phyloP scores from a whole-genome alignment of 2,329 filamentous ascomycete genomes.

The Xylaria sp. region DNA sequence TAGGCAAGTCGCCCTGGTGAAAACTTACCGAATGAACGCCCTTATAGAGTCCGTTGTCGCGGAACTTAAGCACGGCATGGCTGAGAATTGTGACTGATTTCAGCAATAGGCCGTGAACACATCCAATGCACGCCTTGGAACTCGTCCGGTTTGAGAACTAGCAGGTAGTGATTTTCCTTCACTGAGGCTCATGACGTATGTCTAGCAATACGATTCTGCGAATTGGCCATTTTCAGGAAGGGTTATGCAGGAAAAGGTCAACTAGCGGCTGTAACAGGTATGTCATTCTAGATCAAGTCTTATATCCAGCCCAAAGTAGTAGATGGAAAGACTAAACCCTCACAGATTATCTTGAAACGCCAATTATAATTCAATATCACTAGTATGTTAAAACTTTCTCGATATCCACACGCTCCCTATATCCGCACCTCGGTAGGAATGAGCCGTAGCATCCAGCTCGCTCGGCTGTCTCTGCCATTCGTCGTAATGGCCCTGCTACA shows the following conservation, averaged over 20 bases:
- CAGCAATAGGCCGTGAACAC: slow-evolving; percentile 2
- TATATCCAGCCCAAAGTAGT: background rate
- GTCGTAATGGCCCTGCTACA: slow-evolving; percentile 4
- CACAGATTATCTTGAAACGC: background rate
- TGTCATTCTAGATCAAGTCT: background rate
- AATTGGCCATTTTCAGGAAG: background rate
- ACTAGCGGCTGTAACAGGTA: background rate
- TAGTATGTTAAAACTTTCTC: background rate
- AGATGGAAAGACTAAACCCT: background rate
- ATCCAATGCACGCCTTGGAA: background rate
- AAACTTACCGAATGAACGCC: slow-evolving; percentile 2
- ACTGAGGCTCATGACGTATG: background rate
- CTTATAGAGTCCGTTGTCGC: background rate
- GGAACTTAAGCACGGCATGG: background rate
- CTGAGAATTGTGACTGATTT: slow-evolving; percentile 13
- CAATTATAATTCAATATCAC: background rate
- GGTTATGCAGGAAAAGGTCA: background rate
- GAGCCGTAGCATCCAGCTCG: slow-evolving; percentile 18
- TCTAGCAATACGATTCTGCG: background rate
- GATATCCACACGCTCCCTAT: background rate
- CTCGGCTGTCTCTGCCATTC: slow-evolving; percentile 18
- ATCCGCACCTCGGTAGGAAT: background rate
- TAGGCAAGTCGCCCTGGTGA: background rate
- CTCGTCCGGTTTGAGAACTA: background rate
- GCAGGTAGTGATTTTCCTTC: background rate